phyloP scores from a whole-genome alignment of 1,284 basidiomycete genomes.

The Marasmius oreades region DNA sequence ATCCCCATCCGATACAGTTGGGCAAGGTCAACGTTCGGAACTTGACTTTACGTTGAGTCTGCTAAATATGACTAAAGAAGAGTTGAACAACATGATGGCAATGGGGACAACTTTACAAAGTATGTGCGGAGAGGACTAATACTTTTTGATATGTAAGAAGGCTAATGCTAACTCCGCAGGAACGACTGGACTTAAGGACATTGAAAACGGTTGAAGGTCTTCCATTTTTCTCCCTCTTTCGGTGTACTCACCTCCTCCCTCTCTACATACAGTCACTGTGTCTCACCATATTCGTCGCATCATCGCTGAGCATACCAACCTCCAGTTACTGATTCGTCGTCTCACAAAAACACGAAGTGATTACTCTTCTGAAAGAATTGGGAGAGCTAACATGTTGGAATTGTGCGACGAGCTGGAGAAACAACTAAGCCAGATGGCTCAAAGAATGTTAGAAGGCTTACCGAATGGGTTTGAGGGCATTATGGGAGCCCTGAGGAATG shows the following conservation, averaged over 20 bases:
- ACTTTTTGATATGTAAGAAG: too few species aligned
- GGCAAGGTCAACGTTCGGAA: not conserved
- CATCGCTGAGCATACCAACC: not conserved
- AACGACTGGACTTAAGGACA: too few species aligned
- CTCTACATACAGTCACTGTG: not conserved
- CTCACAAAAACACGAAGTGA: not conserved
- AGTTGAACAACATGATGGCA: too few species aligned
- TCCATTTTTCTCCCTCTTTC: not conserved
- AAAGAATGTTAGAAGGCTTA: not conserved
- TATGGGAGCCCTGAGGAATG: not conserved
- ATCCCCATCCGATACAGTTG: not conserved
- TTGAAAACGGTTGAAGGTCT: too few species aligned
- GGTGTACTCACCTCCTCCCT: not conserved
- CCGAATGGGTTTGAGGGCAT: not conserved
- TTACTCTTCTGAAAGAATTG: not conserved
- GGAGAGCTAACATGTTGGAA: not conserved
- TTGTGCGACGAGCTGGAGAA: not conserved
- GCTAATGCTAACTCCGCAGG: too few species aligned
- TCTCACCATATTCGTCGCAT: not conserved
- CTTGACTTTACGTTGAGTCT: not conserved
- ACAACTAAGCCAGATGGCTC: not conserved
- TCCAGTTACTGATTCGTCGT: not conserved
- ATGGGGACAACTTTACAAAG: too few species aligned
- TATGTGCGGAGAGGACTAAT: too few species aligned
- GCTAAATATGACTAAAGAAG: too few species aligned